A percentile compares a stretch with the other conserved stretches of the same genome.
phyloP scores from a whole-genome alignment of 225 moss, liverwort and hornwort genomes.

The Bryum argenteum region DNA sequence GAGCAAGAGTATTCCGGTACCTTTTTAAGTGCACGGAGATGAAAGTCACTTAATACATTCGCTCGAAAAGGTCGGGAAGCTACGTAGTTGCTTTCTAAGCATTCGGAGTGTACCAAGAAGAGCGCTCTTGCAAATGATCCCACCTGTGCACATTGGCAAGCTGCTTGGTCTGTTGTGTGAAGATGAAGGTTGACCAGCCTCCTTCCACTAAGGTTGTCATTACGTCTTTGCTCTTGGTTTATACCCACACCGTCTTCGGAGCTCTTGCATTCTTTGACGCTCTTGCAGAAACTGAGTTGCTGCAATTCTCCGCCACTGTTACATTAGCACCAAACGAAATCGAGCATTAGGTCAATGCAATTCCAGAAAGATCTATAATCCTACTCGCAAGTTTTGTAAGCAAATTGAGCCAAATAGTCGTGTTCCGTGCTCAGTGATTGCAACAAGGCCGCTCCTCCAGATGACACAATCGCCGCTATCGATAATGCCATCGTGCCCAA shows the following conservation, averaged over 20 bases:
- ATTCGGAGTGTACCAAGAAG: constrained; percentile 94
- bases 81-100: constrained; percentile 71
- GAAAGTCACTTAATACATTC: constrained; percentile 76
- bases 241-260: constrained; percentile 75
- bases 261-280: constrained; percentile 4
- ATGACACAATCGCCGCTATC: no score
- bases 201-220: constrained; percentile 90
- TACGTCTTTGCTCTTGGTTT: constrained; percentile 91
- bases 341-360: not conserved
- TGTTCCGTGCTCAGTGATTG: no score
- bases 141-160: constrained; percentile 68
- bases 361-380: not conserved
- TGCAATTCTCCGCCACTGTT: constrained; percentile 1
- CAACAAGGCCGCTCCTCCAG: no score
- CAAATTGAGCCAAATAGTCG: no score
- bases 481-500: no score
- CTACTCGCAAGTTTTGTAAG: no score
- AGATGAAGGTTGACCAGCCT: constrained; percentile 88
- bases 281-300: constrained; percentile 24
- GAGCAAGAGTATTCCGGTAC: not conserved
- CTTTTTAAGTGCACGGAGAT: no score
- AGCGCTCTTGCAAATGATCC: constrained; percentile 92
- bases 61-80: constrained; percentile 93
- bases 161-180: constrained; percentile 61
- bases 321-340: not conserved